Evolutionary conservation across 306 rosid genomes (phyloP).

Genomic region (Lathyrus oleraceus): DNA sequence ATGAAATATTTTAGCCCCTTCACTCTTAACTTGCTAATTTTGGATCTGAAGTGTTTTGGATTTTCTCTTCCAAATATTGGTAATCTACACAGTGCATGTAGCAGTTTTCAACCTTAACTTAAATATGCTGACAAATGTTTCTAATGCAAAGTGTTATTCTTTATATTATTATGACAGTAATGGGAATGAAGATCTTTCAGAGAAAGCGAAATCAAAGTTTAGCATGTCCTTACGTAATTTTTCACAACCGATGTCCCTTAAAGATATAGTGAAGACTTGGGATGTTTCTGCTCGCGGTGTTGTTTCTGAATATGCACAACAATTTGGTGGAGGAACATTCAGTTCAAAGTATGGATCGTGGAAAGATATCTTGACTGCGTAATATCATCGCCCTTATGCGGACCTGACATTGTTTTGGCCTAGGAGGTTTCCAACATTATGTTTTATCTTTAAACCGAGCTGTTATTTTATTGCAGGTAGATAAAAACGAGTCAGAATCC

Average conservation of each 20-base stretch:
- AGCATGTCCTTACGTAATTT: constrained; percentile 74
- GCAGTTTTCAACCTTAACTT: neutral
- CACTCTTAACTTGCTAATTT: neutral
- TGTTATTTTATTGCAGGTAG: constrained; percentile 1
- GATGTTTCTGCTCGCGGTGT: constrained; percentile 74
- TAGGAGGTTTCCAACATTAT: constrained; percentile 14
- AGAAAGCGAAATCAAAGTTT: constrained; percentile 72
- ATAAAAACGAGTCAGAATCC: neutral
- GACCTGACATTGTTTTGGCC: constrained; percentile 14
- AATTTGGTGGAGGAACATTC: constrained; percentile 89
- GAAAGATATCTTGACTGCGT: constrained; percentile 69
- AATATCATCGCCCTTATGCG: constrained; percentile 23
- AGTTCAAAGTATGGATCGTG: constrained; percentile 88
- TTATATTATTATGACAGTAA: constrained; percentile 44
- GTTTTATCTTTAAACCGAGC: neutral
- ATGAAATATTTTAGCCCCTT: constrained; percentile 20
- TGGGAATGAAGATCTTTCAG: constrained; percentile 80
- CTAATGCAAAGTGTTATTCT: constrained; percentile 23
- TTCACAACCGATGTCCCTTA: constrained; percentile 81
- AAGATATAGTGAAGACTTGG: constrained; percentile 82
- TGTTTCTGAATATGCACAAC: constrained; percentile 79
- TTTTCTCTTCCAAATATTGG: constrained; percentile 4
- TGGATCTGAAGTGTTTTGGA: neutral
- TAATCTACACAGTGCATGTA: neutral
- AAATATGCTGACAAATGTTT: constrained; percentile 9